Evolutionary conservation across 1,284 basidiomycete genomes (phyloP).

Genomic region (Melampsora larici-populina): DNA sequence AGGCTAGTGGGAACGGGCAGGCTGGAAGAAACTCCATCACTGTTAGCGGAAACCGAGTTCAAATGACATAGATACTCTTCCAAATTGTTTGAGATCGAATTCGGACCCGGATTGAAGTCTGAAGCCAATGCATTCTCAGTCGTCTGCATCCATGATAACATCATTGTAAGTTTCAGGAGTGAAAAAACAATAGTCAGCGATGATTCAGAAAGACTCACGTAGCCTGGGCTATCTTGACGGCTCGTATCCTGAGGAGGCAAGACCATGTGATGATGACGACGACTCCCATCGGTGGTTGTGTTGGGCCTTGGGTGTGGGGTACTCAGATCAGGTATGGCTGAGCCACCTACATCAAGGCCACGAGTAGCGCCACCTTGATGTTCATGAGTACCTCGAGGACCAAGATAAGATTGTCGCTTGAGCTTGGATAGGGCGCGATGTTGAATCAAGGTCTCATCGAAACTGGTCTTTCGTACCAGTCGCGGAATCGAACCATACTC

Average conservation of each 20-base stretch:
- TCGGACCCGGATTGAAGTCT: not conserved
- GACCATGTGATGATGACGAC: not conserved
- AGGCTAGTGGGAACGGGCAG: not conserved
- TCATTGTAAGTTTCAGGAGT: too few relatives aligned
- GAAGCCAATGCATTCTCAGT: not conserved
- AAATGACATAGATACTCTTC: not conserved
- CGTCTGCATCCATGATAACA: not conserved
- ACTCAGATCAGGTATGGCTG: not conserved
- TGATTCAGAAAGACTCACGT: not conserved
- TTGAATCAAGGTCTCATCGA: conserved; percentile 40
- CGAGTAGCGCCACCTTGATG: not conserved
- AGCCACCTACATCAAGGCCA: not conserved
- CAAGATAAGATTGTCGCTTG: not conserved
- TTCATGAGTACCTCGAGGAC: not conserved
- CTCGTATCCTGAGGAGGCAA: not conserved
- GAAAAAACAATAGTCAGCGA: too few relatives aligned
- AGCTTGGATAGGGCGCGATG: not conserved
- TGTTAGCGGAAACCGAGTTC: not conserved
- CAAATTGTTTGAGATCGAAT: not conserved
- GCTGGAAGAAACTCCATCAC: not conserved
- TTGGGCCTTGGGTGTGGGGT: conserved; percentile 17
- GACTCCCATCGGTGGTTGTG: conserved; percentile 14
- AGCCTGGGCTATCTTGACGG: not conserved
- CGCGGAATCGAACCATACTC: conserved; percentile 41
- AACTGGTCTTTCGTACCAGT: conserved; percentile 40